phyloP scores from a whole-genome alignment of 192 early-diverging fungal genomes.

The Spizellomyces sp. region DNA sequence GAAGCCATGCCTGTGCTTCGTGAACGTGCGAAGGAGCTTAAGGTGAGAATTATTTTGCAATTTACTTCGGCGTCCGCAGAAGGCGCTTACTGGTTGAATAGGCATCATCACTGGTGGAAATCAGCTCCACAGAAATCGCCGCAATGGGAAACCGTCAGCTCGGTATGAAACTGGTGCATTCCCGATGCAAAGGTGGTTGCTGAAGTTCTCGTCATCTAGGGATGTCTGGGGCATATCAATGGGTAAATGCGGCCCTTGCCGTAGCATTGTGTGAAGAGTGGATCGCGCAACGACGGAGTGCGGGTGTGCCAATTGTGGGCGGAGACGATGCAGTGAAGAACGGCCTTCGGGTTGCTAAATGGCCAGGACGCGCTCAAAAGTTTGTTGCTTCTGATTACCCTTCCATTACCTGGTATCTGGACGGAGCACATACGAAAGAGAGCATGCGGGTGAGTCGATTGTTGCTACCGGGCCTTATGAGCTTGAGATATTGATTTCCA shows the following conservation, averaged over 20 bases:
- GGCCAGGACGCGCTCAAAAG: constrained; percentile 92
- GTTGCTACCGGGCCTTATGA: constrained; percentile 21
- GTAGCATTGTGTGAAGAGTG: constrained; percentile 71
- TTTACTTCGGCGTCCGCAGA: no score
- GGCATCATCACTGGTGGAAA: constrained; percentile 3
- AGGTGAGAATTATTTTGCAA: constrained; percentile 34
- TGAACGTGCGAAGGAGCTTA: constrained; percentile 67
- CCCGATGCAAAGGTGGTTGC: constrained; percentile 12
- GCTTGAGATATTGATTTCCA: neutral
- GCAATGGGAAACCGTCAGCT: constrained; percentile 19
- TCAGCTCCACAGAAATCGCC: constrained; percentile 14
- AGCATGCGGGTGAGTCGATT: constrained; percentile 61
- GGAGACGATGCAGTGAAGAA: constrained; percentile 50
- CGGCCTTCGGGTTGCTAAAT: constrained; percentile 68
- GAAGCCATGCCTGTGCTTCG: constrained; percentile 70
- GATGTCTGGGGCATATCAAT: constrained; percentile 82
- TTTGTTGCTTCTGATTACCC: constrained; percentile 51
- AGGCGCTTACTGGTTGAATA: neutral
- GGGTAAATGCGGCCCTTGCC: constrained; percentile 82
- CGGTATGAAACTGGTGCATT: constrained; percentile 35
- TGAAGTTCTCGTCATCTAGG: constrained; percentile 52
- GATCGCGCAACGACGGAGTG: constrained; percentile 40
- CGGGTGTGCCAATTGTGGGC: constrained; percentile 27
- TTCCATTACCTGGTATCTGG: constrained; percentile 74
- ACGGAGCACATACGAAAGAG: constrained; percentile 95